Evolutionary conservation across 1,139 yeast genomes (phyloP), one percentile per base, ranked within the genome.

Genomic region (Kazachstania sp.): DNA sequence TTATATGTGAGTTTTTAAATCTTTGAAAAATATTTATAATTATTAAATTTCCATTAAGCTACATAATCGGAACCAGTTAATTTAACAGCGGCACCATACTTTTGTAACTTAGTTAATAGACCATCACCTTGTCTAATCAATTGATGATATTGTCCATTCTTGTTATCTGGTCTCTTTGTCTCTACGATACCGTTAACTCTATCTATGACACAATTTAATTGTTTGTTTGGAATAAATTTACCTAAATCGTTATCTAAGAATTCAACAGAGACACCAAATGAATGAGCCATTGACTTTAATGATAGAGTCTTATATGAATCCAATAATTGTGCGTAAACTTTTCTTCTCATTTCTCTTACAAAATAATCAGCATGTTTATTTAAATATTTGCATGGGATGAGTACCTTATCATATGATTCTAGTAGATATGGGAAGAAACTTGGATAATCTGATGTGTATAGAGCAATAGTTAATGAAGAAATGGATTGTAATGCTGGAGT

Each of bases 1-100:
- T 36, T 39, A 29, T 39, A 39, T 28, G 3, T 19, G 18, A 31
- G 13, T 37, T 29, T 32, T 38, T 13, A 20, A 23, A 12, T 15
- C 36, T 18, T n/a, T n/a, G 30, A 39, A 30, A n/a, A 29, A 11
- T 36, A 36, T 36, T 23, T 45, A 39, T 39, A 32, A 30, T 41
- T 30, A 18, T 2, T 3, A n/a, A 13, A n/a, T 31, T 29, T n/a
- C 12, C 18, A 28, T 45, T 51, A 58, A 39, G 54, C 61, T 41
- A 77, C 81, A 59, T 81, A 75, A 64, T 88, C 96, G 32, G 95
- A 87, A 42, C 97, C 97, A 63, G 95, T 83, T 60, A 92, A 77
- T 66, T 94, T 85, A 46, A 92, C 97, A 15, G 97, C 97, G 37
- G 97, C 96, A 44, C 96, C 96, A 61, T 92, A 92, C 68, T 90